Evolutionary conservation across 1,139 yeast species (phyloP).

Genomic region (Suhomyces choctaworum): DNA sequence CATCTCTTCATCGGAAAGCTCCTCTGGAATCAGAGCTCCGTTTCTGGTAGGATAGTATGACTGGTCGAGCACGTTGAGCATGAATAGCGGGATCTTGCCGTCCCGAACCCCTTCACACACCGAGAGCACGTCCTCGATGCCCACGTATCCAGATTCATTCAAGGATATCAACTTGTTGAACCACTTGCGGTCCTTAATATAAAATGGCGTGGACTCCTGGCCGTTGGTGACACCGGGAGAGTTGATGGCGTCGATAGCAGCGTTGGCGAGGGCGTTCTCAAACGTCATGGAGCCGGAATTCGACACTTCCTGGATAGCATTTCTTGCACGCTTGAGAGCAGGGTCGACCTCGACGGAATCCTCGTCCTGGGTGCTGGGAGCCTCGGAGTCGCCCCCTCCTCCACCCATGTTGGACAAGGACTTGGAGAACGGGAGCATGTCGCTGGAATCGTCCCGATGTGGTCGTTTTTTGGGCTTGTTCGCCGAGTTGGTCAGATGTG

Average conservation of each 20-base stretch:
- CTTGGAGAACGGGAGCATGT: conserved; percentile 14
- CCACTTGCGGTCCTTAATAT: conserved; percentile 45
- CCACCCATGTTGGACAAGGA: conserved; percentile 13
- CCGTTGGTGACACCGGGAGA: conserved; percentile 32
- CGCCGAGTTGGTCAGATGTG: conserved; percentile 6
- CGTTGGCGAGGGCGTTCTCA: conserved; percentile 34
- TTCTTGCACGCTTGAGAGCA: conserved; percentile 28
- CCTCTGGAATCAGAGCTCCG: conserved; percentile 20
- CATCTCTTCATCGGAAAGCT: conserved; percentile 34
- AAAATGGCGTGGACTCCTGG: conserved; percentile 28
- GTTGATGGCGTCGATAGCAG: conserved; percentile 39
- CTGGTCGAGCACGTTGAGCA: conserved; percentile 42
- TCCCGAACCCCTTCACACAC: conserved; percentile 44
- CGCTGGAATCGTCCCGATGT: conserved; percentile 15
- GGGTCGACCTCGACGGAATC: conserved; percentile 33
- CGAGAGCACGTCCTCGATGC: conserved; percentile 35
- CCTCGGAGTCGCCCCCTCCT: conserved; percentile 12
- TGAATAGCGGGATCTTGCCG: conserved; percentile 40
- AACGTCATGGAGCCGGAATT: conserved; percentile 24
- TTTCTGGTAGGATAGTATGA: conserved; percentile 30
- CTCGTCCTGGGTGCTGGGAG: conserved; percentile 19
- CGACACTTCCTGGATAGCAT: conserved; percentile 12
- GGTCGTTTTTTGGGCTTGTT: conserved; percentile 19
- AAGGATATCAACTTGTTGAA: conserved; percentile 35
- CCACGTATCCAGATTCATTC: conserved; percentile 31